Percentiles rank a stretch among this genome's conserved stretches.
Conservation (phyloP, 2,329 filamentous ascomycete species). For the Trichoderma polysporum region DNA sequence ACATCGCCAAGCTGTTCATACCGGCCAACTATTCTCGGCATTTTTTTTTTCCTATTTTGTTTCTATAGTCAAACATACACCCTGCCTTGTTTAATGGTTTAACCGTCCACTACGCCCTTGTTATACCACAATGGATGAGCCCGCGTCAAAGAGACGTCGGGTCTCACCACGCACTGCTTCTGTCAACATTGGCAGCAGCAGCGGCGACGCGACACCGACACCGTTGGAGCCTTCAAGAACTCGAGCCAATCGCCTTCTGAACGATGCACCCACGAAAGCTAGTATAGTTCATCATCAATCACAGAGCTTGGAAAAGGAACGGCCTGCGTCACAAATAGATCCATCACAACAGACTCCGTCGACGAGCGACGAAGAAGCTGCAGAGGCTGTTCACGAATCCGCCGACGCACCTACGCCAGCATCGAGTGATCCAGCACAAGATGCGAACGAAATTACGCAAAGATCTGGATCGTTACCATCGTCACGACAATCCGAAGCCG, state of each 20-base stretch:
- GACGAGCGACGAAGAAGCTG: background rate
- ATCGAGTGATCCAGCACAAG: constrained; percentile 13
- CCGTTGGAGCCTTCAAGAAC: constrained; percentile 22
- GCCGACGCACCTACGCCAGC: constrained; percentile 33
- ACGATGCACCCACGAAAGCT: constrained; percentile 65
- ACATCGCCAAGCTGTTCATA: constrained; percentile 8
- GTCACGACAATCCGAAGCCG: constrained; percentile 29
- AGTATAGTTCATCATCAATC: constrained; percentile 63
- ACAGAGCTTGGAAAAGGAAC: constrained; percentile 51
- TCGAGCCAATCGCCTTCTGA: constrained; percentile 51
- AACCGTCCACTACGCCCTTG: too few relatives aligned
- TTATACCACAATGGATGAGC: constrained; percentile 46
- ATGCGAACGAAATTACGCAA: constrained; percentile 22
- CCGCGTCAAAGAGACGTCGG: constrained; percentile 64
- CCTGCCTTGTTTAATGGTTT: background rate
- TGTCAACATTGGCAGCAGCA: constrained; percentile 37
- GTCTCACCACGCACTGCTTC: constrained; percentile 52
- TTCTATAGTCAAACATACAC: background rate
- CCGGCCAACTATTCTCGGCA: background rate
- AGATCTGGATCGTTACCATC: constrained; percentile 24
- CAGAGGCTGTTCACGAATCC: constrained; percentile 31
- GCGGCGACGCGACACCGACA: constrained; percentile 27
- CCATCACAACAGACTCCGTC: constrained; percentile 21
- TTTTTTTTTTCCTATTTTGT: background rate
- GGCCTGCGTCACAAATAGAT: constrained; percentile 40